Percentiles rank a stretch among this genome's conserved stretches.
Conservation (phyloP, 805 yeast species). For the Hanseniaspora mollemarum region DNA sequence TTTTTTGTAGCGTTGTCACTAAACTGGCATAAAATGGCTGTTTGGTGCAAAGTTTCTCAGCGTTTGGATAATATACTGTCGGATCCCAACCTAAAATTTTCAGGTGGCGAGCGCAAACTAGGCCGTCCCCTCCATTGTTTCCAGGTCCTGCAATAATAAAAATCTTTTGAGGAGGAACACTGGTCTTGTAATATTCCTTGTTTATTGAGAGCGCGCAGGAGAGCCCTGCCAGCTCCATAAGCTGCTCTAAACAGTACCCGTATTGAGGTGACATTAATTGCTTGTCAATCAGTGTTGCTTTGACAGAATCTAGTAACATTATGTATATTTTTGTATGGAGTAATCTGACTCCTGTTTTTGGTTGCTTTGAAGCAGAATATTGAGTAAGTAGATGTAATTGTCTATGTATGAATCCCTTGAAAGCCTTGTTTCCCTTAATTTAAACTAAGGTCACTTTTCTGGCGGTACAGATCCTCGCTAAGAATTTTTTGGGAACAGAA, state of each 20-base stretch:
- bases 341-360: not conserved
- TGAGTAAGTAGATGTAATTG: too few relatives aligned
- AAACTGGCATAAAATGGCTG: constrained; percentile 47
- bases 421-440: too few relatives aligned
- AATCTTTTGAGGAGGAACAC: constrained; percentile 33
- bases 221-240: constrained; percentile 93
- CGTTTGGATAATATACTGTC: constrained; percentile 57
- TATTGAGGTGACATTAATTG: constrained; percentile 77
- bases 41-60: constrained; percentile 41
- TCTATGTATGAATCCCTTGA: too few relatives aligned
- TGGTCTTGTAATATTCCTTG: constrained; percentile 43
- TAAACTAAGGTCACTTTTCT: too few relatives aligned
- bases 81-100: constrained; percentile 71
- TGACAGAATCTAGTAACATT: constrained; percentile 12
- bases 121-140: constrained; percentile 91
- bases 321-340: not conserved
- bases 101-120: constrained; percentile 89
- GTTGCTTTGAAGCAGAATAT: too few relatives aligned
- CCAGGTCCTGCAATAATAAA: constrained; percentile 88
- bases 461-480: too few relatives aligned
- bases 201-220: constrained; percentile 83
- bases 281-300: constrained; percentile 67
- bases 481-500: too few relatives aligned
- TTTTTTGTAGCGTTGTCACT: constrained; percentile 45
- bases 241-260: constrained; percentile 27